A percentile compares a stretch with the other conserved stretches of the same genome.
These are phyloP conservation scores for Bryum argenteum DNA, from an alignment of 225 moss, liverwort and hornwort genomes.

Conservation along the genomic window DNA sequence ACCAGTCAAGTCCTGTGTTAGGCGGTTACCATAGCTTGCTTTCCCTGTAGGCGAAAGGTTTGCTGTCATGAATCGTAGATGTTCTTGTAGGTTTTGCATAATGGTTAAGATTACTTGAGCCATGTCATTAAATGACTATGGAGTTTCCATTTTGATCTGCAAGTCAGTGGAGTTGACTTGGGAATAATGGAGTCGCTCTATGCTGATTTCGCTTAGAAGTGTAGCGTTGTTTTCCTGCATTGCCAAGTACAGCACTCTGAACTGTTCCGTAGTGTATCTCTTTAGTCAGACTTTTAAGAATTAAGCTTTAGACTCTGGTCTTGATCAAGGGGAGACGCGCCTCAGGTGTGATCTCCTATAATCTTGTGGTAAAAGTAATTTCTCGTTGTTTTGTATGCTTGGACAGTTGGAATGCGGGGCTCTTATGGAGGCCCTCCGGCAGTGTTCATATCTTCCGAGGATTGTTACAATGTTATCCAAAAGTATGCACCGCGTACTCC, in stretches of 20 bases:
- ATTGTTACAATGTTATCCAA: slow-evolving; percentile 74
- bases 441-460: slow-evolving; percentile 72
- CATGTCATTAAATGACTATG: neutral
- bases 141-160: neutral
- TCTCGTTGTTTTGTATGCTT: slow-evolving; percentile 10
- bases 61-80: slow-evolving; percentile 10
- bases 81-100: neutral
- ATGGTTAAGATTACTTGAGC: neutral
- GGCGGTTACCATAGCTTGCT: slow-evolving; percentile 8
- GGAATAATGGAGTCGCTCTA: neutral
- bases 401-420: slow-evolving; percentile 74
- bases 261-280: neutral
- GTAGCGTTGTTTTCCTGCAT: neutral
- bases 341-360: slow-evolving; percentile 7
- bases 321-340: slow-evolving; percentile 15
- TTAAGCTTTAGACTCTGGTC: neutral
- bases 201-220: slow-evolving; percentile 3
- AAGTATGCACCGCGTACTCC: slow-evolving; percentile 78
- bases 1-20: neutral
- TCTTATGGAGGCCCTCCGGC: slow-evolving; percentile 72
- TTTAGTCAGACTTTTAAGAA: neutral
- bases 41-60: neutral
- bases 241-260: neutral
- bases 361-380: slow-evolving; percentile 12
- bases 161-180: neutral